These are phyloP conservation scores for Aurantiochytrium sp. DNA, from an alignment of 108 stramenopile genomes.

Conservation along the genomic window DNA sequence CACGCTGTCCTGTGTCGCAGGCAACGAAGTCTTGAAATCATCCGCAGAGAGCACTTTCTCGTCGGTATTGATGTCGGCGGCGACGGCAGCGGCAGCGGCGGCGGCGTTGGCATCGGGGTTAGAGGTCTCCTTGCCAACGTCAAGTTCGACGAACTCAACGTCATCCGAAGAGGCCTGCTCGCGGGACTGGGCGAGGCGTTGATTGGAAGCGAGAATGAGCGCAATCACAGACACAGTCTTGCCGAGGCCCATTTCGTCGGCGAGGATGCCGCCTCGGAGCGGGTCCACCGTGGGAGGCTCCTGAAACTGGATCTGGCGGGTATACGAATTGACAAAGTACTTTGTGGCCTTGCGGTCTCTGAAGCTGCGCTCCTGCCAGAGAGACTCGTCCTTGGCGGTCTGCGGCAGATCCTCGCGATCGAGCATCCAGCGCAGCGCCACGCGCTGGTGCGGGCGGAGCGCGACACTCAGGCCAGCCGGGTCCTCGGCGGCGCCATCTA, in stretches of 20 bases:
- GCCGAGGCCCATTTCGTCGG: constrained; percentile 67
- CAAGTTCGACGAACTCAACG: neutral
- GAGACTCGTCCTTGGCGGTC: neutral
- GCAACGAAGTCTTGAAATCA: too few relatives aligned
- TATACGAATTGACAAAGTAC: neutral
- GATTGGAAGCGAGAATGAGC: neutral
- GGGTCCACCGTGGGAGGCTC: neutral
- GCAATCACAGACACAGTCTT: constrained; percentile 61
- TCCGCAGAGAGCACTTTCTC: too few relatives aligned
- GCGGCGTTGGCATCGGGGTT: too few relatives aligned
- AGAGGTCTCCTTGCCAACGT: too few relatives aligned
- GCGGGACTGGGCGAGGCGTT: too few relatives aligned
- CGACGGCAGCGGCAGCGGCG: too few relatives aligned
- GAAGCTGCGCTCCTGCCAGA: neutral
- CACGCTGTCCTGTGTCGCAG: too few relatives aligned
- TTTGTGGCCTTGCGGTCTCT: neutral
- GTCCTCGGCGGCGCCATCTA: neutral
- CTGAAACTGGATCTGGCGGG: neutral
- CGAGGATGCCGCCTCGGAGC: constrained; percentile 37
- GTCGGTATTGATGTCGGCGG: too few relatives aligned
- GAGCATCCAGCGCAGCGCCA: constrained; percentile 9
- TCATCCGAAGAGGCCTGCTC: neutral
- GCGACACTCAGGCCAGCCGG: neutral
- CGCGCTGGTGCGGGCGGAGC: neutral
- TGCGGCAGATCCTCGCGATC: neutral